Conservation (phyloP, 768 basidiomycete species). For the Calocera cornea region DNA sequence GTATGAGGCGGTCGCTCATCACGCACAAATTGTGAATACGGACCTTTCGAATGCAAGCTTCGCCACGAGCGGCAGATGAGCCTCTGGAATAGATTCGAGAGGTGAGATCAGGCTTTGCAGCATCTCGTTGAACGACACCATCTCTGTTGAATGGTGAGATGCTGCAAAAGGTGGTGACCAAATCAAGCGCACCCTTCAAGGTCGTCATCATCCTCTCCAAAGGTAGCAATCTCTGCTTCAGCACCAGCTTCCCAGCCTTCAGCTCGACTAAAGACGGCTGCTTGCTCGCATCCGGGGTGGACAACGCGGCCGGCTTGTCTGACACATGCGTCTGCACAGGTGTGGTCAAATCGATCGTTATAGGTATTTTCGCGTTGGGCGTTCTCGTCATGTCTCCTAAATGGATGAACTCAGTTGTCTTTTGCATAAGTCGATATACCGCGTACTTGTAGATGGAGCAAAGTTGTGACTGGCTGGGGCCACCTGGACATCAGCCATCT, state of each 20-base stretch:
- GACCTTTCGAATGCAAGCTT: constrained; percentile 82
- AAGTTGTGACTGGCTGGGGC: neutral
- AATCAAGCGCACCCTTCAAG: constrained; percentile 61
- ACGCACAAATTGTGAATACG: constrained; percentile 14
- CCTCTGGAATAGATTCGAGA: constrained; percentile 48
- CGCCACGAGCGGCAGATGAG: constrained; percentile 60
- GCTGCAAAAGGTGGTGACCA: neutral
- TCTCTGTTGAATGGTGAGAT: constrained; percentile 12
- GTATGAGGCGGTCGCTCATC: neutral
- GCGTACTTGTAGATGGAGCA: constrained; percentile 9
- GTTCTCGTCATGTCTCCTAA: neutral
- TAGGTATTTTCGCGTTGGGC: neutral
- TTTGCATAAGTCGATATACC: neutral
- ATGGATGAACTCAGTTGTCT: neutral
- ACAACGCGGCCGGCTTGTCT: neutral
- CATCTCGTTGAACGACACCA: constrained; percentile 17
- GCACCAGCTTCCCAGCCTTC: constrained; percentile 15
- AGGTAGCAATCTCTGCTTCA: constrained; percentile 13
- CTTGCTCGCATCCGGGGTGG: neutral
- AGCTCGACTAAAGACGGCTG: constrained; percentile 10
- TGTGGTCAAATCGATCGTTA: constrained; percentile 8
- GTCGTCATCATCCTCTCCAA: constrained; percentile 40
- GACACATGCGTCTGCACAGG: neutral
- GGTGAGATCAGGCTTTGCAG: constrained; percentile 54
- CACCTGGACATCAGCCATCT: neutral